Base-by-base conservation (phyloP, 805 yeast genomes). In the Brettanomyces bruxellensis region DNA sequence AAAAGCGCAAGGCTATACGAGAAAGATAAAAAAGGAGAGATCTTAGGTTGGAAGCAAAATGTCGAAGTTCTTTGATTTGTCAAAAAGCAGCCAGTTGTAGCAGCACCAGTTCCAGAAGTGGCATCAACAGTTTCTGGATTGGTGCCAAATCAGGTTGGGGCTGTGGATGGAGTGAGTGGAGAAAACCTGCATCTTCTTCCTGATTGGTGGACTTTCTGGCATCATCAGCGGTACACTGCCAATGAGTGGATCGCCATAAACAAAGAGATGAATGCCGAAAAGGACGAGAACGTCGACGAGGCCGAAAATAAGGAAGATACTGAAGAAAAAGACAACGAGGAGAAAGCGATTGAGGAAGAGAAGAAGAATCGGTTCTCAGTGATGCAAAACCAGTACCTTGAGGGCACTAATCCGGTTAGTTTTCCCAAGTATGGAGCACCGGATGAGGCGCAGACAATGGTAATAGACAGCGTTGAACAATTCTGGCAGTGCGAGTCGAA, bases 201-300 rank as follows among this genome's bases (percentile, higher is more conserved):
- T 14, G 71, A 70, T 55, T 66, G 74, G 54, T 73, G 78, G 78
- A 66, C 73, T 30, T 59, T 72, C 49, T 73, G 78, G 78, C 66
- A 69, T 54, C 77, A 73, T 52, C 62, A 67, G 23, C 52, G 76
- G 47, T 51, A n/a, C 38, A n/a, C 8, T 18, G 12, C 8, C 12
- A 25, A 25, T 8, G 34, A n/a, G 9, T 28, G 18, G 14, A 23
- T 14, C 9, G 18, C 2, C 18, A 14, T 53, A 37, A 62, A 59
- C 45, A 47, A 44, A 23, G 25, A 23, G 18, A 8, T 23, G 13
- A 25, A 23, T 7, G 41, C n/a, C 23, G 28, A 24, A 38, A 24
- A 40, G 38, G 30, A 3, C 3, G 13, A 30, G 18, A 18, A 30
- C 12, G 34, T 4, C 3, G 46, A 45, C 3, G 32, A 22, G 6